Evolutionary conservation across 208 protist species (phyloP).

Genomic region (Leishmania major): DNA sequence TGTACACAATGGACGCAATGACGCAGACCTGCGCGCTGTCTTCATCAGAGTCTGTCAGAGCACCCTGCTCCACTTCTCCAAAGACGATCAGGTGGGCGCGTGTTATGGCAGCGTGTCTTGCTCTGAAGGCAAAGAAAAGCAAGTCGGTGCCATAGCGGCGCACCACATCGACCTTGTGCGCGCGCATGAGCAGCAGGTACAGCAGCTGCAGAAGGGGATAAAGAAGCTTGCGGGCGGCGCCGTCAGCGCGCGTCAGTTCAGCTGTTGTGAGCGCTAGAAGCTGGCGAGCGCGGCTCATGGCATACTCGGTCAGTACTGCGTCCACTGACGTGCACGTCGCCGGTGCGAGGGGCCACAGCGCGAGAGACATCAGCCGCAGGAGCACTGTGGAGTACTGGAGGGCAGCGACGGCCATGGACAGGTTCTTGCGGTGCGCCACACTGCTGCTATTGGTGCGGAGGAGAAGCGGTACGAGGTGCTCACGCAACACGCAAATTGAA

Average conservation of each 20-base stretch:
- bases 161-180: slow-evolving; percentile 39
- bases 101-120: neutral
- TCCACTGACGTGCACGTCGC: slow-evolving; percentile 6
- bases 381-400: slow-evolving; percentile 3
- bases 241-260: slow-evolving; percentile 2
- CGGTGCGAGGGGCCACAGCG: slow-evolving; percentile 15
- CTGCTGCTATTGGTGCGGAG: neutral
- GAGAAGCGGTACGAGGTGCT: slow-evolving; percentile 2
- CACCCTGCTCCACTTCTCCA: neutral
- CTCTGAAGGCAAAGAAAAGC: slow-evolving; percentile 17
- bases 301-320: slow-evolving; percentile 22
- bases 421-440: neutral
- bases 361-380: slow-evolving; percentile 14
- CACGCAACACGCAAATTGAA: slow-evolving; percentile 2
- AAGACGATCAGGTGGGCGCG: neutral
- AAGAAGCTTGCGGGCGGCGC: slow-evolving; percentile 4
- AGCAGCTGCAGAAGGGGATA: slow-evolving; percentile 34
- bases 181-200: slow-evolving; percentile 46
- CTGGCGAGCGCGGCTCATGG: slow-evolving; percentile 26
- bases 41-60: neutral
- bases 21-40: neutral
- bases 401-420: neutral
- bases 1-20: neutral
- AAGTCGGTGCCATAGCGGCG: slow-evolving; percentile 34
- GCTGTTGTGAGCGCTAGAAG: slow-evolving; percentile 16